phyloP scores from a whole-genome alignment of 306 rosid species.

The Geum urbanum region DNA sequence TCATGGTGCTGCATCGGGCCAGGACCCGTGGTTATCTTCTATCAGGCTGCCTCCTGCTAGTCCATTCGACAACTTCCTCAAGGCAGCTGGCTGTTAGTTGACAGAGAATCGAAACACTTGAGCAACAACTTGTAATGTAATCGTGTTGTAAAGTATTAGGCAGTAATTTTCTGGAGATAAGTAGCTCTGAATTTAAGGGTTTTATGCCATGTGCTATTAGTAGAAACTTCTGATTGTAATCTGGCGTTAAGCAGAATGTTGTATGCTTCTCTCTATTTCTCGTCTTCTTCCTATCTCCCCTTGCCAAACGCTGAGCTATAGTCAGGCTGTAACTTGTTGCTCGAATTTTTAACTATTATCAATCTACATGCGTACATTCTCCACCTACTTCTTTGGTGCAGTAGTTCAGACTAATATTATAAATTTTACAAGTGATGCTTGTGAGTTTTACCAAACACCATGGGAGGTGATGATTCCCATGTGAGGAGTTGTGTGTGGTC shows the following conservation, averaged over 20 bases:
- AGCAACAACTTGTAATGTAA: not conserved
- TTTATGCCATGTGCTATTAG: not conserved
- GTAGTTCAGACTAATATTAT: not conserved
- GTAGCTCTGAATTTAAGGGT: constrained; percentile 9
- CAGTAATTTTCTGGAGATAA: not conserved
- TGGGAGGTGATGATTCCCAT: not conserved
- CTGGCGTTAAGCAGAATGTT: not conserved
- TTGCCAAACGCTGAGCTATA: not conserved
- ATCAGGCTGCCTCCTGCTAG: constrained; percentile 96
- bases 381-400: not conserved
- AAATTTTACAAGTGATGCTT: not conserved
- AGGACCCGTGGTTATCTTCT: constrained; percentile 55
- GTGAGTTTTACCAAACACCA: not conserved
- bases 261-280: not conserved
- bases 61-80: constrained; percentile 94
- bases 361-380: not conserved
- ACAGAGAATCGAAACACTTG: no score
- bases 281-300: not conserved
- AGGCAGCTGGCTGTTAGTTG: constrained; percentile 78
- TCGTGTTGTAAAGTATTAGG: constrained; percentile 21
- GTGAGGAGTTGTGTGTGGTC: constrained; percentile 9
- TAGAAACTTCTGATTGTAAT: not conserved
- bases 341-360: not conserved
- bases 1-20: constrained; percentile 30
- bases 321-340: not conserved